Percentiles rank a stretch among this genome's conserved stretches.
These are phyloP conservation scores for Micractinium conductrix DNA, from an alignment of 139 green algal genomes.

Conservation along the genomic window DNA sequence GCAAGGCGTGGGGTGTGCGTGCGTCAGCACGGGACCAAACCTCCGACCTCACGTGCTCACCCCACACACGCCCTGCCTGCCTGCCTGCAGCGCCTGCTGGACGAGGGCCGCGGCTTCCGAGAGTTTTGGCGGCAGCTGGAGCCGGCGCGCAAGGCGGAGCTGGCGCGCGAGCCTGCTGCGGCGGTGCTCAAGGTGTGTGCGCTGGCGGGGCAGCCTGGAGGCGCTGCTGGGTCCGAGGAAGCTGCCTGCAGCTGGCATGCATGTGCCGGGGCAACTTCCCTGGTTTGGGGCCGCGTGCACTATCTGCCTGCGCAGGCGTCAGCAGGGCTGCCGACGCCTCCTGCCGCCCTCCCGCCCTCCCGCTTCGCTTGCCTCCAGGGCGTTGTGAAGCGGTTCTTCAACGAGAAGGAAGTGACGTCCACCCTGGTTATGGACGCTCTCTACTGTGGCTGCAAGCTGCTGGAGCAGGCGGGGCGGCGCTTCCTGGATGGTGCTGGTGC, in stretches of 20 bases:
- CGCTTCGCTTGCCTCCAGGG: slow-evolving; percentile 54
- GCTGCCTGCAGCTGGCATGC: background rate
- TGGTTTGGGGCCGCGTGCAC: background rate
- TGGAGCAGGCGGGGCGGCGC: slow-evolving; percentile 68
- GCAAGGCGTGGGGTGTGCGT: too few species aligned
- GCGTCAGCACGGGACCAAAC: too few species aligned
- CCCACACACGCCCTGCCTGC: too few species aligned
- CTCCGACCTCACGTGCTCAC: too few species aligned
- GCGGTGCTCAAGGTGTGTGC: slow-evolving; percentile 80
- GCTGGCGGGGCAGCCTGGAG: too few species aligned
- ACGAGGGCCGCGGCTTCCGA: slow-evolving; percentile 53
- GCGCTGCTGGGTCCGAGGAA: background rate
- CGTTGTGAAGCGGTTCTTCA: slow-evolving; percentile 97
- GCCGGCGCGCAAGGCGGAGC: slow-evolving; percentile 55
- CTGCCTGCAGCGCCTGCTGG: background rate
- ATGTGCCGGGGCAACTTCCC: background rate
- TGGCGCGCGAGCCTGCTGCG: slow-evolving; percentile 68
- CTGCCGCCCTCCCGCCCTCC: background rate
- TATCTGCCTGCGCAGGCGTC: background rate
- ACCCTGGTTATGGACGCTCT: slow-evolving; percentile 99
- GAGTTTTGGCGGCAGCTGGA: slow-evolving; percentile 72
- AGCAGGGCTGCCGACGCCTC: background rate
- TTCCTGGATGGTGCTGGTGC: too few species aligned
- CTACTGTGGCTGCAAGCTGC: slow-evolving; percentile 85
- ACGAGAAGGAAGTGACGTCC: slow-evolving; percentile 98